phyloP scores from a whole-genome alignment of 1,284 basidiomycete genomes.

The Moniliophthora roreri region DNA sequence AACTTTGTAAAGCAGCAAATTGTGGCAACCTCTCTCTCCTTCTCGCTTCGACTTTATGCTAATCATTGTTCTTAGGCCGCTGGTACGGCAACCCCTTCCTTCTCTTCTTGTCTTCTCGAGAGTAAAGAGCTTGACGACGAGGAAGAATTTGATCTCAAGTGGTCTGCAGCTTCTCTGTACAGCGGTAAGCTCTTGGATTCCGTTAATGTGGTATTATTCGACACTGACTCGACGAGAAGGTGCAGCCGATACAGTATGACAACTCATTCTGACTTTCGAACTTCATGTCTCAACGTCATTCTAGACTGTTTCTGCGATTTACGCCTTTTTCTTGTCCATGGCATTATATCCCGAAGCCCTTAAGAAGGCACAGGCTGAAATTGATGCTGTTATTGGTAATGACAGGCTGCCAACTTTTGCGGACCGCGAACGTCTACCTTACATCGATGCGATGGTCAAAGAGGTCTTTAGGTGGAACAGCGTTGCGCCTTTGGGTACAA shows the following conservation, averaged over 20 bases:
- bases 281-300: conserved; percentile 2
- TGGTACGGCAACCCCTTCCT: conserved; percentile 51
- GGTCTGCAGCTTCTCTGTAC: conserved; percentile 61
- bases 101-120: conserved; percentile 50
- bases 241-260: conserved; percentile 49
- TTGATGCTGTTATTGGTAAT: conserved; percentile 59
- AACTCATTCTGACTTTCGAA: background rate
- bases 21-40: conserved; percentile 32
- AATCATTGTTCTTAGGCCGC: conserved; percentile 35
- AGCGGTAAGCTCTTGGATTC: conserved; percentile 37
- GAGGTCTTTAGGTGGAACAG: conserved; percentile 66
- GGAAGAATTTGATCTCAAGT: conserved; percentile 56
- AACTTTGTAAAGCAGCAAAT: conserved; percentile 61
- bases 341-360: conserved; percentile 49
- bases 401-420: conserved; percentile 60
- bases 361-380: conserved; percentile 57
- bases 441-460: conserved; percentile 56
- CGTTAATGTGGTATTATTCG: background rate
- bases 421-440: conserved; percentile 60
- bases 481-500: conserved; percentile 50
- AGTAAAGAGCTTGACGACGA: conserved; percentile 42
- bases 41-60: background rate
- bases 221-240: conserved; percentile 26
- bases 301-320: conserved; percentile 51
- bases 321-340: conserved; percentile 56